These are phyloP conservation scores for Myriangium duriaei DNA, from an alignment of 2,329 filamentous ascomycete species.

Conservation along the genomic window DNA sequence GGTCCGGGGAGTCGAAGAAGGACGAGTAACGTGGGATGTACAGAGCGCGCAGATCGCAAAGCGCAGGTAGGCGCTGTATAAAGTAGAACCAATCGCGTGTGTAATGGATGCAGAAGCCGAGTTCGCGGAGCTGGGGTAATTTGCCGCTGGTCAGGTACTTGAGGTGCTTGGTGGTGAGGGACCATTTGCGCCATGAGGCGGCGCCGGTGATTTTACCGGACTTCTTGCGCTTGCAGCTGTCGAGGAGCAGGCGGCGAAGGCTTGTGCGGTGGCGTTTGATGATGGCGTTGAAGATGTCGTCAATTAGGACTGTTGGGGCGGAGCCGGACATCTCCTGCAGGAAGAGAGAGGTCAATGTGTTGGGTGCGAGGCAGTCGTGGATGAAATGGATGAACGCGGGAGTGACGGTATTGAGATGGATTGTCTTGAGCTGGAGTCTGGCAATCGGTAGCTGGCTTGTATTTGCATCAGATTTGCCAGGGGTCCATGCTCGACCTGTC, in stretches of 20 bases:
- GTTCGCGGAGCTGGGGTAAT: slow-evolving; percentile 58
- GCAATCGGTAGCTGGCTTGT: slow-evolving; percentile 35
- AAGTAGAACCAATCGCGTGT: slow-evolving; percentile 67
- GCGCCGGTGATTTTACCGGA: slow-evolving; percentile 26
- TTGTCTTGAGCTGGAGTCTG: slow-evolving; percentile 54
- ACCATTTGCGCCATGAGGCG: slow-evolving; percentile 55
- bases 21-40: slow-evolving; percentile 58
- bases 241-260: slow-evolving; percentile 60
- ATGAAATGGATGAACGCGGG: slow-evolving; percentile 59
- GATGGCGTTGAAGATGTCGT: slow-evolving; percentile 57
- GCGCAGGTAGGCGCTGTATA: slow-evolving; percentile 58
- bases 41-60: slow-evolving; percentile 57
- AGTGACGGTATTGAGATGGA: slow-evolving; percentile 64
- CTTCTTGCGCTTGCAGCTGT: slow-evolving; percentile 48
- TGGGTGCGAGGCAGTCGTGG: slow-evolving; percentile 64
- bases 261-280: slow-evolving; percentile 59
- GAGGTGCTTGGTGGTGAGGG: slow-evolving; percentile 55
- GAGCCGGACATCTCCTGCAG: slow-evolving; percentile 52
- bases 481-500: not conserved
- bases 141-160: slow-evolving; percentile 63
- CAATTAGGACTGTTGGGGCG: slow-evolving; percentile 50
- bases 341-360: slow-evolving; percentile 68
- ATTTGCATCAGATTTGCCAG: slow-evolving; percentile 13
- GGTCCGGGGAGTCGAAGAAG: slow-evolving; percentile 40
- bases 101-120: slow-evolving; percentile 61